Evolutionary conservation across 148 eudicot genomes (phyloP).

Genomic region (Pharnaceum exiguum): DNA sequence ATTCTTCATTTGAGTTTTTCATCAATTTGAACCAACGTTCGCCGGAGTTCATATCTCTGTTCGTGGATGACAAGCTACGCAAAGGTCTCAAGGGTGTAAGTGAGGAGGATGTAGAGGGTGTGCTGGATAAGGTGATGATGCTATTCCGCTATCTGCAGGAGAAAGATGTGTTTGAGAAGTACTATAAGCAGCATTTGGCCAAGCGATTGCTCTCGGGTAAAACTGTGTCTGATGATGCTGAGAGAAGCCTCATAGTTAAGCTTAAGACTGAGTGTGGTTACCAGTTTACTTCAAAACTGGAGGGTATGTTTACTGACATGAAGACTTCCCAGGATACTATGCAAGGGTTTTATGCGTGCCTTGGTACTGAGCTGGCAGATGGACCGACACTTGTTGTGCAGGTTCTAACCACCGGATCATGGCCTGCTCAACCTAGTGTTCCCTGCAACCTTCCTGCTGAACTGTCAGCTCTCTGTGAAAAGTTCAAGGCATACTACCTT

Average conservation of each 20-base stretch:
- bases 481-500: conserved; percentile 69
- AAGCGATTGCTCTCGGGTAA: conserved; percentile 77
- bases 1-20: conserved; percentile 66
- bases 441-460: conserved; percentile 85
- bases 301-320: conserved; percentile 90
- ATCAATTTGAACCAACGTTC: conserved; percentile 69
- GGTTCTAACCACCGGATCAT: conserved; percentile 78
- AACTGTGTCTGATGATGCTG: conserved; percentile 77
- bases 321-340: conserved; percentile 79
- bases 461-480: conserved; percentile 65
- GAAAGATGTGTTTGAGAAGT: conserved; percentile 78
- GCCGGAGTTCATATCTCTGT: conserved; percentile 74
- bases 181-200: conserved; percentile 81
- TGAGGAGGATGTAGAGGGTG: conserved; percentile 64
- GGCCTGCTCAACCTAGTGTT: conserved; percentile 73
- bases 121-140: conserved; percentile 80
- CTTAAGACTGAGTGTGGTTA: conserved; percentile 83
- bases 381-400: conserved; percentile 65
- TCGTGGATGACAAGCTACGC: conserved; percentile 67
- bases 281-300: conserved; percentile 78
- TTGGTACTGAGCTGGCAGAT: conserved; percentile 57
- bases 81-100: conserved; percentile 71
- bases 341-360: conserved; percentile 66
- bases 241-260: conserved; percentile 73
- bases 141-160: conserved; percentile 73